A percentile compares a stretch with the other conserved stretches of the same genome.
Evolutionary conservation across 2,329 filamentous ascomycete species (phyloP).

Genomic region (Helminthosporium solani): DNA sequence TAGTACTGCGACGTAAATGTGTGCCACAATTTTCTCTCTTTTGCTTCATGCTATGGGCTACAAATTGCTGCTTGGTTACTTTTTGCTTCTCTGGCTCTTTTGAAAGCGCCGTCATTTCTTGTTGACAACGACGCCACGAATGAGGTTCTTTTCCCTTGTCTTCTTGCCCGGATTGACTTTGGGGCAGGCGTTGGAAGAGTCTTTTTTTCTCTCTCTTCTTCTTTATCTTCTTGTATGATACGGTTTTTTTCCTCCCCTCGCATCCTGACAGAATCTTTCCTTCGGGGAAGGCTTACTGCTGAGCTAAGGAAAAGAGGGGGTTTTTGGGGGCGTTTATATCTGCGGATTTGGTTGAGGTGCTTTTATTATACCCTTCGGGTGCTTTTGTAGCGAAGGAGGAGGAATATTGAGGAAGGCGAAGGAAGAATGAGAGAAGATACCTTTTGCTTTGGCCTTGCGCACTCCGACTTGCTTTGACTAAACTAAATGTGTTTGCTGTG

Average conservation of each 20-base stretch:
- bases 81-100: neutral
- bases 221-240: neutral
- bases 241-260: neutral
- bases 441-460: neutral
- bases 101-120: neutral
- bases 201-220: too few species aligned
- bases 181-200: neutral
- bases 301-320: neutral
- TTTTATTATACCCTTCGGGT: neutral
- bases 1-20: too few species aligned
- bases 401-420: neutral
- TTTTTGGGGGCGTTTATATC: neutral
- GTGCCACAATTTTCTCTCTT: neutral
- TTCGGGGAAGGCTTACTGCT: neutral
- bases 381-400: neutral
- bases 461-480: too few species aligned
- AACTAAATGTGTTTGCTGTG: too few species aligned
- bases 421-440: neutral
- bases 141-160: neutral
- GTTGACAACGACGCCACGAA: neutral
- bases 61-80: neutral
- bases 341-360: neutral
- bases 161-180: neutral
- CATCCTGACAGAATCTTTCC: neutral
- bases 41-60: neutral